These are phyloP conservation scores for Anastatica hierochuntica DNA, from an alignment of 345 rosid species.

Conservation along the genomic window DNA sequence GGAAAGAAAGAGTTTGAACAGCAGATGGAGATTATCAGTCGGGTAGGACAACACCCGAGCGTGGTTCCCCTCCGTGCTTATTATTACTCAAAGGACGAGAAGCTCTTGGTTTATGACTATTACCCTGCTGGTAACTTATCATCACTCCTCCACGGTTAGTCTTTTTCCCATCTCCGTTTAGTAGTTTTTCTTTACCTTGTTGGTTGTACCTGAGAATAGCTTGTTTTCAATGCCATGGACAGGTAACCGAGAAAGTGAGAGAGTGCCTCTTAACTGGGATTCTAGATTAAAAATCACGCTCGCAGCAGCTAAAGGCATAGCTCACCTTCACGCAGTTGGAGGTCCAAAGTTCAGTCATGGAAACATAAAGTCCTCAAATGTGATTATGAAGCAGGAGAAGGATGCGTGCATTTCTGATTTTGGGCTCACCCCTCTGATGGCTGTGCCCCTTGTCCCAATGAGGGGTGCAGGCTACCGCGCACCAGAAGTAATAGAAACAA, in stretches of 20 bases:
- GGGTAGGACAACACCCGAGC: slow-evolving; percentile 55
- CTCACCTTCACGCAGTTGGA: slow-evolving; percentile 59
- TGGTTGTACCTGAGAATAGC: not conserved
- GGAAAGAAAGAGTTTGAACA: slow-evolving; percentile 85
- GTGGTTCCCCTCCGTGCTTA: slow-evolving; percentile 73
- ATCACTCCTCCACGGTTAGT: slow-evolving; percentile 68
- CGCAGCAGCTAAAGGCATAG: slow-evolving; percentile 60
- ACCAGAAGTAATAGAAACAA: slow-evolving; percentile 59
- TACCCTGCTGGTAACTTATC: slow-evolving; percentile 47
- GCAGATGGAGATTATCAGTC: slow-evolving; percentile 79
- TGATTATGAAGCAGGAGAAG: slow-evolving; percentile 49
- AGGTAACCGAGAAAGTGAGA: slow-evolving; percentile 51
- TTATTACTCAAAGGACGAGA: slow-evolving; percentile 89
- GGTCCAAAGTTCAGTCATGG: slow-evolving; percentile 78
- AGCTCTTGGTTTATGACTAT: slow-evolving; percentile 71
- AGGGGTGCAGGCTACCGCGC: slow-evolving; percentile 73
- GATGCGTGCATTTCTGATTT: slow-evolving; percentile 58
- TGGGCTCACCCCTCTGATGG: slow-evolving; percentile 61
- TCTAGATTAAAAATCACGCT: slow-evolving; percentile 57
- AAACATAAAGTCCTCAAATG: slow-evolving; percentile 73
- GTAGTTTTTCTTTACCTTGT: not conserved
- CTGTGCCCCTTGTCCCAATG: slow-evolving; percentile 45
- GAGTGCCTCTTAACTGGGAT: slow-evolving; percentile 62
- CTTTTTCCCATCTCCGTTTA: not conserved
- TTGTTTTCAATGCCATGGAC: slow-evolving; percentile 15